Base-by-base conservation (phyloP, 371 early-diverging fungal genomes). In the Lichtheimia ramosa region DNA sequence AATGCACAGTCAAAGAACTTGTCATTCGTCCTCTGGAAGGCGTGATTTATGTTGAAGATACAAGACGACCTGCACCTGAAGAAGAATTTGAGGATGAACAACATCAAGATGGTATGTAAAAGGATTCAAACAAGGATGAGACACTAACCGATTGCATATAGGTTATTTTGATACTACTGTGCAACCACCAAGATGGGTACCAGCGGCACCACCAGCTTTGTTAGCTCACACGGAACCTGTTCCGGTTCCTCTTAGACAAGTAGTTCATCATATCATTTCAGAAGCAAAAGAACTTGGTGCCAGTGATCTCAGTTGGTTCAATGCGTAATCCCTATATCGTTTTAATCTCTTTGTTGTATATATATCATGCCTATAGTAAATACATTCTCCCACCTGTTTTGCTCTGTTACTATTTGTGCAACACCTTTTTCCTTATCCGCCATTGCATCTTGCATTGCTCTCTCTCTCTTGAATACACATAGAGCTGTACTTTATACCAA, bases 1-100 rank as follows among this genome's bases (percentile, higher is more conserved):
- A 78, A 54, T 80, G 80, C 51, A 68, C 66, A 1, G 65, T 77
- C 27, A 76, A 75, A 48, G 56, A 61, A 3, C 48, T 80, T 8
- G 48, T 49, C 5, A n/a, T 40, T 16, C 46, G 23, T 46, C 8
- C 55, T 13, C 28, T 58, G 25, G 51, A 48, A 18, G 49, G 50
- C 13, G 46, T 16, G 23, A 43, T 27, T 5, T 20, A 56, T 16
- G 20, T 8, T 41, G 23, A 10, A 23, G 12, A 41, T 18, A 18
- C 21, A 18, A 20, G 18, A 0, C 34, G 43, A 28, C 15, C 63
- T 46, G 39, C 12, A 43, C 23, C 49, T 0, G 56, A 54, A 15
- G 55, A 65, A 61, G 55, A 42, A 65, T 10, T 25, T 7, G 28
- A 27, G 8, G 16, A 16, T 13, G 21, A 23, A 21, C 16, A 15